Percentiles rank a stretch among this genome's conserved stretches.
Conservation (phyloP, 495 filamentous ascomycete species). For the Friedmanniomyces endolithicus region DNA sequence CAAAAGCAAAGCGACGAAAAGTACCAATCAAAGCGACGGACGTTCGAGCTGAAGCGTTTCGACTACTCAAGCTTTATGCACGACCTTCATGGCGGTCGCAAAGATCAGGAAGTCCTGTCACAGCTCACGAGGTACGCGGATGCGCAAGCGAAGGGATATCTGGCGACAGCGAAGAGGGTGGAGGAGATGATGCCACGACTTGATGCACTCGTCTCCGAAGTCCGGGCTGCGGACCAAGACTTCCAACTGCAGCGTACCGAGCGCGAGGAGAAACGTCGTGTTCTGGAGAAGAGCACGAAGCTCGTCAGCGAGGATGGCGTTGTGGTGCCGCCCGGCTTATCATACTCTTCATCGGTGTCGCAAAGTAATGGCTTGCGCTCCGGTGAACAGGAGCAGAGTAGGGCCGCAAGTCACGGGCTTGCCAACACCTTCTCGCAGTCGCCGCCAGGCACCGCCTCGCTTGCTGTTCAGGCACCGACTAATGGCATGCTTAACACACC, state of each 20-base stretch:
- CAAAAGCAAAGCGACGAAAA: conserved; percentile 87
- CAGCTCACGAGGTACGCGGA: conserved; percentile 92
- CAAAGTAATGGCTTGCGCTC: conserved; percentile 1
- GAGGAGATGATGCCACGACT: conserved; percentile 81
- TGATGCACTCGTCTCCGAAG: conserved; percentile 80
- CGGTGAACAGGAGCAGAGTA: conserved; percentile 4
- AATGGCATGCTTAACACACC: conserved; percentile 7
- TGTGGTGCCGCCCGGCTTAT: conserved; percentile 4
- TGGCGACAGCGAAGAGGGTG: conserved; percentile 72
- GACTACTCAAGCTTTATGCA: conserved; percentile 99
- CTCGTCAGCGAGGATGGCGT: conserved; percentile 19
- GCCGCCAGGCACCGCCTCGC: conserved; percentile 9
- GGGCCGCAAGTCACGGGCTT: not conserved
- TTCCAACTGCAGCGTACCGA: conserved; percentile 89
- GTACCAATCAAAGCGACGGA: conserved; percentile 84
- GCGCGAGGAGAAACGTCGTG: conserved; percentile 79
- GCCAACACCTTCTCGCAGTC: conserved; percentile 8
- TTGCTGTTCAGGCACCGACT: conserved; percentile 6
- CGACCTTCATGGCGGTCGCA: conserved; percentile 90
- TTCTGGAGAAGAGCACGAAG: conserved; percentile 78
- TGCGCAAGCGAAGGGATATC: conserved; percentile 71
- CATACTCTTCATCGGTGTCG: conserved; percentile 4
- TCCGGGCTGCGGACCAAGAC: conserved; percentile 84
- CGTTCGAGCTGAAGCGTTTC: conserved; percentile 92
- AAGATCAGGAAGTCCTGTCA: conserved; percentile 93